Base-by-base conservation (phyloP, 2,329 filamentous ascomycete genomes). In the Penicillium griseofulvum region DNA sequence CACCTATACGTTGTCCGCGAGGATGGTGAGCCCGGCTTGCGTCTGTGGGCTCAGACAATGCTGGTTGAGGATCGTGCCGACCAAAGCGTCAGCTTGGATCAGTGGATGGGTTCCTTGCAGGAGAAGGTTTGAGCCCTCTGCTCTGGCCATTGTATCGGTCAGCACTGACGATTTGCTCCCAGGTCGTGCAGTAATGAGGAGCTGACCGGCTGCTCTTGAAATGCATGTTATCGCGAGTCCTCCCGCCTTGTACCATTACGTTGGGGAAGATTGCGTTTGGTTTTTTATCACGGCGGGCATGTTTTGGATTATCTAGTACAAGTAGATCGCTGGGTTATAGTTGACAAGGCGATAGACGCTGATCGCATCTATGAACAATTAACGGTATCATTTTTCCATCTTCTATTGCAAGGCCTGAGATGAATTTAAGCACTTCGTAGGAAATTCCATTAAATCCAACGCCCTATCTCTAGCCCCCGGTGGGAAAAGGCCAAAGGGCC, bases 21-120 rank as follows among this genome's bases (percentile, higher is more conserved):
- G 74, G 94, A 97, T 69, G 94, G 94, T 49, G 94, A 99, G 77
- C 94, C 94, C 31, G 93, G 90, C 67, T 79, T 99, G 72, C 92
- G 95, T 76, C 80, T 97, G 60, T 99, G 94, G 94, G 94, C 94
- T 42, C 93, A 97, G 80, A 97, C 94, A 41, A 80, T 97, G 74
- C 79, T 99, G 67, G 88, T 99, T 44, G 94, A 99, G 76, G 94
- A 99, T 76, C 83, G 93, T 63, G 91, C 93, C 52, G 94, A 99
- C 72, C 91, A 97, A 77, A 88, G 91, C 47, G 87, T 96, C 76
- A 96, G 92, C 71, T 87, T 94, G 69, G 87, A 88, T 66, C 93
- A 97, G 77, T 99, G 91, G 87, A 87, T 97, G 81, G 91, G 91
- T 54, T 87, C 85, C 68, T 76, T 99, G 75, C 84, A 93, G 75